Conservation (phyloP, 164 flowering plant genomes). For the Macadamia tetraphylla region DNA sequence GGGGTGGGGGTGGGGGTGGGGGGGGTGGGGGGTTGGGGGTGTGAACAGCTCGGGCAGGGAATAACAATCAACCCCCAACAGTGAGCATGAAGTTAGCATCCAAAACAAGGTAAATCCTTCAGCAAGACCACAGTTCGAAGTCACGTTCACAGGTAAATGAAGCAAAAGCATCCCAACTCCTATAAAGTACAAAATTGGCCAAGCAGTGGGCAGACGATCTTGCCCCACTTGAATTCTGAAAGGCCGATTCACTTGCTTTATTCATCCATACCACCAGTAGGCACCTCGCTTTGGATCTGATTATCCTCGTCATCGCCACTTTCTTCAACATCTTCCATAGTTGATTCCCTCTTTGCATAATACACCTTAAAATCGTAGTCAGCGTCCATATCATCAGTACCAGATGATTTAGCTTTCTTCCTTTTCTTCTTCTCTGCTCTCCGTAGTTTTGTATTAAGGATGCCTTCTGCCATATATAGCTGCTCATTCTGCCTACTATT, state of each 20-base stretch:
- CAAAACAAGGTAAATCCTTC: too few species aligned
- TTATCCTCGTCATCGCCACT: conserved; percentile 9
- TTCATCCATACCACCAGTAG: not conserved
- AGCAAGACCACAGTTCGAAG: too few species aligned
- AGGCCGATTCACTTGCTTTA: not conserved
- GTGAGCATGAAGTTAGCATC: too few species aligned
- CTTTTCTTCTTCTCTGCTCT: conserved; percentile 68
- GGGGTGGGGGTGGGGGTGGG: too few species aligned
- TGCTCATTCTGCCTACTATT: conserved; percentile 63
- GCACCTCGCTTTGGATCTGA: not conserved
- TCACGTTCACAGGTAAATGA: too few species aligned
- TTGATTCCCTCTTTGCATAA: conserved; percentile 29
- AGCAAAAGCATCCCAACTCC: too few species aligned
- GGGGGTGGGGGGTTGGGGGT: too few species aligned
- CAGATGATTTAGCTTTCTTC: conserved; percentile 47
- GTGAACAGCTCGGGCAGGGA: too few species aligned
- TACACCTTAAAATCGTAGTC: conserved; percentile 90
- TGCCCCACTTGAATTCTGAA: too few species aligned
- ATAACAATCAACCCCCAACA: too few species aligned
- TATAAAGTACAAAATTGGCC: too few species aligned
- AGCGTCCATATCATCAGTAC: conserved; percentile 22
- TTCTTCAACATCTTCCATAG: conserved; percentile 26
- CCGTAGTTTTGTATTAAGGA: conserved; percentile 57
- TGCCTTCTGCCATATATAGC: conserved; percentile 76
- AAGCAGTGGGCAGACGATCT: too few species aligned